Evolutionary conservation across 768 basidiomycete genomes (phyloP).

Genomic region (Suillus bovinus): DNA sequence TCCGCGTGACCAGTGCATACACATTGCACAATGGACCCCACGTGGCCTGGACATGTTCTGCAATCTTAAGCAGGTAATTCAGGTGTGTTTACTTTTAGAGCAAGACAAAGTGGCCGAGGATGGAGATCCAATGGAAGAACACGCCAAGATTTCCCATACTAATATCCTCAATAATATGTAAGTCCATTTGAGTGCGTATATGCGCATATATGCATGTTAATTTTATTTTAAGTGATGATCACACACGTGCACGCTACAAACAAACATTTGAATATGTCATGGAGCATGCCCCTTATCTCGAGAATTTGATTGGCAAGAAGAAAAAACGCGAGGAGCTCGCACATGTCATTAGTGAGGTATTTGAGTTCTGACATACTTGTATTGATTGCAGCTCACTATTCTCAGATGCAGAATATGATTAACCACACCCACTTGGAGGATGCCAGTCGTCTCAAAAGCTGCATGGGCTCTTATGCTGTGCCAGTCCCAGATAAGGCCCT

Average conservation of each 20-base stretch:
- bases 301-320: constrained; percentile 1
- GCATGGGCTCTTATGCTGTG: not conserved
- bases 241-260: not conserved
- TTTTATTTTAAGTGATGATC: constrained; percentile 1
- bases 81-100: constrained; percentile 7
- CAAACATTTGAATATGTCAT: not conserved
- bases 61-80: constrained; percentile 2
- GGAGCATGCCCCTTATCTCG: constrained; percentile 2
- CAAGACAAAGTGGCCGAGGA: not conserved
- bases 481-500: not conserved
- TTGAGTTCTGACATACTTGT: not conserved
- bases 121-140: not conserved
- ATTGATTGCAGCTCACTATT: too few species aligned
- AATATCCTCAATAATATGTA: constrained; percentile 5
- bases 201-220: constrained; percentile 1
- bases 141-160: not conserved
- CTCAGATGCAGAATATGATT: not conserved
- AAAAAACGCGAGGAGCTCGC: constrained; percentile 1
- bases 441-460: not conserved
- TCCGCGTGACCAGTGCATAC: not conserved
- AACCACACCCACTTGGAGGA: not conserved
- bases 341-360: not conserved
- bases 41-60: constrained; percentile 8
- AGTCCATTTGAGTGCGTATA: not conserved
- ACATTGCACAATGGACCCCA: constrained; percentile 5